These are phyloP conservation scores for Olyra latifolia DNA, from an alignment of 176 grass and related monocot genomes.

Conservation along the genomic window DNA sequence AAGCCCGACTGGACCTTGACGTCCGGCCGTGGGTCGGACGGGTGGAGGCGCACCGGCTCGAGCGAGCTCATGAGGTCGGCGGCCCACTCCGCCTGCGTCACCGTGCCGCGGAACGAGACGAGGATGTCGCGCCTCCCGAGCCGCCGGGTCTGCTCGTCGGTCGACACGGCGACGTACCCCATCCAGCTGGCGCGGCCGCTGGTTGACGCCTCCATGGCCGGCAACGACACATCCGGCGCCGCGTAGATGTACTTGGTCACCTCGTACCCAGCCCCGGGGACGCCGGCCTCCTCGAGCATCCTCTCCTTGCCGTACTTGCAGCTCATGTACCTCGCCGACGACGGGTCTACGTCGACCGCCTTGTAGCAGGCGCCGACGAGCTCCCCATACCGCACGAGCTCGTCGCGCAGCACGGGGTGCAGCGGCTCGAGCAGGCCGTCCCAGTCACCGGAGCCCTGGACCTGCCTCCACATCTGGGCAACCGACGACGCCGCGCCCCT, in stretches of 20 bases:
- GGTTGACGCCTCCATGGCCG: constrained; percentile 14
- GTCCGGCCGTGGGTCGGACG: constrained; percentile 48
- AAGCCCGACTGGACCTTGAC: constrained; percentile 86
- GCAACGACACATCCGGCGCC: constrained; percentile 43
- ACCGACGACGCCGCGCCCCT: background rate
- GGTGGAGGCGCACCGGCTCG: constrained; percentile 61
- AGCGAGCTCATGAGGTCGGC: constrained; percentile 90
- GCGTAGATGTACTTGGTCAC: constrained; percentile 70
- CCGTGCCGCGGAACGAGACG: constrained; percentile 80
- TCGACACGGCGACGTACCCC: constrained; percentile 61
- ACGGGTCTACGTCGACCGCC: constrained; percentile 48
- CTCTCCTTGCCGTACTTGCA: constrained; percentile 44
- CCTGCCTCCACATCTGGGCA: constrained; percentile 35
- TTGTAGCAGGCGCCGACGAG: constrained; percentile 52
- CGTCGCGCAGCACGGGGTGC: constrained; percentile 51
- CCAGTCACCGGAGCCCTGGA: constrained; percentile 60
- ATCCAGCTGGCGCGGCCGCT: constrained; percentile 46
- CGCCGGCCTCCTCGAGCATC: constrained; percentile 44
- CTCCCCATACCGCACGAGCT: constrained; percentile 62
- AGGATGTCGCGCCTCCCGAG: constrained; percentile 72
- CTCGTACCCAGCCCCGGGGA: constrained; percentile 38
- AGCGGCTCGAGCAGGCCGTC: constrained; percentile 44
- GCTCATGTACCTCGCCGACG: constrained; percentile 42
- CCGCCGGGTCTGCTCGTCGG: constrained; percentile 40
- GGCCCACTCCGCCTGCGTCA: constrained; percentile 67